phyloP scores from a whole-genome alignment of 805 yeast genomes.

The Metschnikowia aberdeeniae region DNA sequence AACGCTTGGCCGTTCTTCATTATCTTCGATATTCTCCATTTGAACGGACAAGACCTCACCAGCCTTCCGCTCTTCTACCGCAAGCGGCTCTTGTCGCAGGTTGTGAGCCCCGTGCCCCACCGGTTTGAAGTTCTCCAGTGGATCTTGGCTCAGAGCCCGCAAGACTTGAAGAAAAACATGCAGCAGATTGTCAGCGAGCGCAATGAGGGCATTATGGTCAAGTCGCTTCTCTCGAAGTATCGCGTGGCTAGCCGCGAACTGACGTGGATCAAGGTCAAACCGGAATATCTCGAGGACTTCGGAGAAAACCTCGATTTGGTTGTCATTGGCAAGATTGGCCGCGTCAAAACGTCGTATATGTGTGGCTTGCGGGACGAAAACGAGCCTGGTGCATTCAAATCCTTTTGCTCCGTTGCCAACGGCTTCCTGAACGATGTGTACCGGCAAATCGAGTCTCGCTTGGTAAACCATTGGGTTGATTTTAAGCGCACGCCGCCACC shows the following conservation, averaged over 20 bases:
- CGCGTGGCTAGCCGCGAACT: slow-evolving; percentile 55
- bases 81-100: slow-evolving; percentile 44
- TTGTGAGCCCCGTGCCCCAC: slow-evolving; percentile 44
- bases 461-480: slow-evolving; percentile 60
- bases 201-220: slow-evolving; percentile 81
- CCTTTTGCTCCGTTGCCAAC: slow-evolving; percentile 79
- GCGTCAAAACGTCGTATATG: slow-evolving; percentile 64
- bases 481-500: slow-evolving; percentile 32
- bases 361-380: slow-evolving; percentile 62
- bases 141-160: slow-evolving; percentile 38
- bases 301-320: slow-evolving; percentile 83
- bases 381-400: slow-evolving; percentile 43
- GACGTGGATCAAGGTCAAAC: slow-evolving; percentile 87
- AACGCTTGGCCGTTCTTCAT: slow-evolving; percentile 51
- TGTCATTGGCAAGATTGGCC: slow-evolving; percentile 72
- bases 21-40: slow-evolving; percentile 67
- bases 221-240: slow-evolving; percentile 58
- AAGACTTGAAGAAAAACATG: slow-evolving; percentile 55
- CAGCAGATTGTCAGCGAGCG: slow-evolving; percentile 54
- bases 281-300: slow-evolving; percentile 80
- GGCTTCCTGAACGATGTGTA: slow-evolving; percentile 70
- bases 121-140: slow-evolving; percentile 48
- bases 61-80: slow-evolving; percentile 52
- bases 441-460: slow-evolving; percentile 49
- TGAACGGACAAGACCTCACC: slow-evolving; percentile 65